Percentiles rank a stretch among this genome's conserved stretches.
phyloP scores from a whole-genome alignment of 108 stramenopile genomes.

The Pseudonitzschia multistriata region DNA sequence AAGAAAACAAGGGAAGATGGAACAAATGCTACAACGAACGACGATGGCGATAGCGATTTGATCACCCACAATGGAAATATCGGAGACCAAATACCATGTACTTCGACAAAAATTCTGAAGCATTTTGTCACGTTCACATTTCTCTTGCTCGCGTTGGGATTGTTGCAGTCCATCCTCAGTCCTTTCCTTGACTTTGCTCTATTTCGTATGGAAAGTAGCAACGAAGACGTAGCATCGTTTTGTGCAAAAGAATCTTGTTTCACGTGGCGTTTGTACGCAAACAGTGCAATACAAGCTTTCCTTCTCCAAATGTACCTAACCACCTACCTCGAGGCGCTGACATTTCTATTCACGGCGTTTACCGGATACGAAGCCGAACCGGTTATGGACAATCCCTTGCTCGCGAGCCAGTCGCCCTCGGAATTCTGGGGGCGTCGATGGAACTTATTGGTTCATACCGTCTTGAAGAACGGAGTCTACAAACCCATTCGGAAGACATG shows the following conservation, averaged over 20 bases:
- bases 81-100: slow-evolving; percentile 2
- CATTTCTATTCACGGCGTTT: slow-evolving; percentile 27
- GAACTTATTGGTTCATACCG: slow-evolving; percentile 64
- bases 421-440: slow-evolving; percentile 80
- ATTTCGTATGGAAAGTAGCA: background rate
- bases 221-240: background rate
- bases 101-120: background rate
- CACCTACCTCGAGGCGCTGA: slow-evolving; percentile 50
- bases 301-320: slow-evolving; percentile 64
- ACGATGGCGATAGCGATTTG: too few relatives aligned
- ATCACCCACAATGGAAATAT: background rate
- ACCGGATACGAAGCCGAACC: slow-evolving; percentile 29
- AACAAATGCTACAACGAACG: background rate
- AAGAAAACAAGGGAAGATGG: slow-evolving; percentile 3
- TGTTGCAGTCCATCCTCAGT: slow-evolving; percentile 25
- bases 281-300: slow-evolving; percentile 31
- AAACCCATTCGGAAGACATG: slow-evolving; percentile 48
- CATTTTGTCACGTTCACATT: slow-evolving; percentile 22
- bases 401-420: slow-evolving; percentile 44
- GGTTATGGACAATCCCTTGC: slow-evolving; percentile 52
- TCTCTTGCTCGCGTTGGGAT: slow-evolving; percentile 24
- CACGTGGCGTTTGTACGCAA: slow-evolving; percentile 32
- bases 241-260: background rate
- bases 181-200: slow-evolving; percentile 2
- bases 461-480: slow-evolving; percentile 69